phyloP scores from a whole-genome alignment of 805 yeast species.

The Candida palmyrensis region DNA sequence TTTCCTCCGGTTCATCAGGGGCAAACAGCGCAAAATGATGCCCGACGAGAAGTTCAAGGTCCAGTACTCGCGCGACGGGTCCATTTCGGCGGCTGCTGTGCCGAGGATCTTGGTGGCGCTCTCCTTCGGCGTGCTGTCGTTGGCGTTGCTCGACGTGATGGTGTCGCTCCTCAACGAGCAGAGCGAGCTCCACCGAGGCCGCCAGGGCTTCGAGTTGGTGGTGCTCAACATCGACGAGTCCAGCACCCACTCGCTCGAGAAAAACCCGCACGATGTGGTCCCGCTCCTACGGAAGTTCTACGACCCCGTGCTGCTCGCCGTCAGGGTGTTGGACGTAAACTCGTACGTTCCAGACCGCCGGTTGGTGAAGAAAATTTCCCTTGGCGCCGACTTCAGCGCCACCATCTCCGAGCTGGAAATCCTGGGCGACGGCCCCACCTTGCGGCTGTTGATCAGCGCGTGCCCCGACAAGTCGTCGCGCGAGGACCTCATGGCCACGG shows the following conservation, averaged over 20 bases:
- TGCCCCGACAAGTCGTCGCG: constrained; percentile 54
- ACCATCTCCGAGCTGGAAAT: constrained; percentile 6
- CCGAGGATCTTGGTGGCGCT: constrained; percentile 55
- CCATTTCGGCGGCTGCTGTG: constrained; percentile 1
- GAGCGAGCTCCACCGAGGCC: constrained; percentile 51
- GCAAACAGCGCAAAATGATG: constrained; percentile 81
- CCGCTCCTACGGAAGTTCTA: constrained; percentile 14
- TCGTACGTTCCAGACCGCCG: constrained; percentile 28
- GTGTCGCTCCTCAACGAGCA: constrained; percentile 62
- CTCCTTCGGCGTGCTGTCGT: constrained; percentile 63
- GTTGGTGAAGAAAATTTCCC: constrained; percentile 23
- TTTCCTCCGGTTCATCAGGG: constrained; percentile 65
- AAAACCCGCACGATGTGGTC: constrained; percentile 11
- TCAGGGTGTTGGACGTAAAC: constrained; percentile 36
- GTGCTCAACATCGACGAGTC: constrained; percentile 46
- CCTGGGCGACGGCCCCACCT: no score
- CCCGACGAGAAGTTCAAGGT: constrained; percentile 68
- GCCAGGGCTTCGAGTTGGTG: constrained; percentile 59
- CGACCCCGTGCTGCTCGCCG: constrained; percentile 13
- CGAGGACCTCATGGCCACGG: constrained; percentile 53
- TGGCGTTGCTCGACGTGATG: constrained; percentile 65
- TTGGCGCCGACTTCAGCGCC: constrained; percentile 25
- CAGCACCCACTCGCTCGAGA: constrained; percentile 12
- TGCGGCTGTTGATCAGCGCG: constrained; percentile 31
- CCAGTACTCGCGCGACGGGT: constrained; percentile 41